These are phyloP conservation scores for Hypoxylon sp. DNA, from an alignment of 2,329 filamentous ascomycete species.

Conservation along the genomic window DNA sequence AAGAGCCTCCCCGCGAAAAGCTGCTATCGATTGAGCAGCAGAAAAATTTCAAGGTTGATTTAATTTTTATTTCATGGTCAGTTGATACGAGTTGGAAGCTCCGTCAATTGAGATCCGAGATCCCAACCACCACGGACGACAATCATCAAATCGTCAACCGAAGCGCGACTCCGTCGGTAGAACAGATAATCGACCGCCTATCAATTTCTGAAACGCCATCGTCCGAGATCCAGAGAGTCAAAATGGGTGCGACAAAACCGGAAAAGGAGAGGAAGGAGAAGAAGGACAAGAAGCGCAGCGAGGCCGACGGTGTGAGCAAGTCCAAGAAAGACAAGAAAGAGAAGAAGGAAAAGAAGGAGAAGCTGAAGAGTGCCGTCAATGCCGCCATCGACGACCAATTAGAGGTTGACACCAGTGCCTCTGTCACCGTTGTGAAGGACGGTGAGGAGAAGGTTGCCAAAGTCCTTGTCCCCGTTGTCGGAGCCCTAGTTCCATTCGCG, in stretches of 20 bases:
- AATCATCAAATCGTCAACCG: background rate
- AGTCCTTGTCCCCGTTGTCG: conserved; percentile 60
- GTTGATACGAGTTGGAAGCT: conserved; percentile 28
- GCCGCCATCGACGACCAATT: conserved; percentile 75
- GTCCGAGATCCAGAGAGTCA: conserved; percentile 12
- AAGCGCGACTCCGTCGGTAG: background rate
- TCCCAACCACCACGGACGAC: conserved; percentile 13
- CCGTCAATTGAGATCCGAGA: conserved; percentile 13
- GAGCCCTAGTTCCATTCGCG: conserved; percentile 84
- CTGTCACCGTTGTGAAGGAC: conserved; percentile 57
- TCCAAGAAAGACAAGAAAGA: conserved; percentile 74
- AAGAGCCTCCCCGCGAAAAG: conserved; percentile 34
- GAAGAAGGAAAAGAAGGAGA: conserved; percentile 77
- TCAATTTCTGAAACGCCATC: background rate
- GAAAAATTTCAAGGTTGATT: conserved; percentile 48
- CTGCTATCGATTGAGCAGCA: conserved; percentile 32
- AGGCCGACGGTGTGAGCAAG: conserved; percentile 66
- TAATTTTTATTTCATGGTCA: conserved; percentile 38
- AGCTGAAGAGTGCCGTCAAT: conserved; percentile 70
- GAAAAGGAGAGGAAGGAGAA: conserved; percentile 68
- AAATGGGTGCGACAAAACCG: conserved; percentile 53
- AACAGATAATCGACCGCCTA: background rate
- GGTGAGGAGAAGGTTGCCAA: conserved; percentile 62
- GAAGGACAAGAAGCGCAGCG: conserved; percentile 67
- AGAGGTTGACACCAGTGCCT: conserved; percentile 65